Evolutionary conservation across 352 stramenopile genomes (phyloP).

Genomic region (Globisporangium echinulatum): DNA sequence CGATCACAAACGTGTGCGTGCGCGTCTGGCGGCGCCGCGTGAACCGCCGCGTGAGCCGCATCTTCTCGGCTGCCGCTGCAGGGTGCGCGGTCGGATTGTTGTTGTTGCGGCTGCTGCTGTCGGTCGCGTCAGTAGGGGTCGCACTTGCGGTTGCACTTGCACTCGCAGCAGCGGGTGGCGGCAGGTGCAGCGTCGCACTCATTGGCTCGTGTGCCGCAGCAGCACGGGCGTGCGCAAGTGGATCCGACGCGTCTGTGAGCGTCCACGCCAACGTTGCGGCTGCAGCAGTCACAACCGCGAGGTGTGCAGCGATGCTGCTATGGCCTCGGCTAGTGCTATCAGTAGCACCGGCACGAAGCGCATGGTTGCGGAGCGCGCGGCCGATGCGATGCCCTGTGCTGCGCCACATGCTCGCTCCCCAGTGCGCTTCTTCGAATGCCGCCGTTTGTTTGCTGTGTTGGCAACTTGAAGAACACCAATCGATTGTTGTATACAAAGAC

Average conservation of each 20-base stretch:
- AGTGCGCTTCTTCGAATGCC: background rate
- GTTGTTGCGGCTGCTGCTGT: background rate
- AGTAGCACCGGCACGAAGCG: background rate
- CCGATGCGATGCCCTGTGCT: background rate
- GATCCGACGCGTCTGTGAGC: background rate
- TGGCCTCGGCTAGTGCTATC: background rate
- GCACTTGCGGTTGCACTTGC: background rate
- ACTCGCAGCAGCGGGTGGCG: background rate
- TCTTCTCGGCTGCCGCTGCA: constrained; percentile 15
- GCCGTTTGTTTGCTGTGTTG: background rate
- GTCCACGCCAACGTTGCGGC: constrained; percentile 5
- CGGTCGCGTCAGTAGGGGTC: too few species aligned
- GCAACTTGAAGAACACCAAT: background rate
- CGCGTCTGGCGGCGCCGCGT: constrained; percentile 67
- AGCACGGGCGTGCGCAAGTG: background rate
- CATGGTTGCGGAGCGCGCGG: background rate
- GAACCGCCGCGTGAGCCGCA: constrained; percentile 50
- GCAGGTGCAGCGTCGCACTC: constrained; percentile 5
- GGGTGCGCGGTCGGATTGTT: background rate
- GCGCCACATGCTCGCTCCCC: constrained; percentile 1
- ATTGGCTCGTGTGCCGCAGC: background rate
- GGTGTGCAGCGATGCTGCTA: background rate
- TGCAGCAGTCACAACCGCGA: background rate
- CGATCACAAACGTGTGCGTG: constrained; percentile 86
- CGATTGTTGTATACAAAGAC: background rate